phyloP scores from a whole-genome alignment of 1,284 basidiomycete species.

The Melampsora americana region DNA sequence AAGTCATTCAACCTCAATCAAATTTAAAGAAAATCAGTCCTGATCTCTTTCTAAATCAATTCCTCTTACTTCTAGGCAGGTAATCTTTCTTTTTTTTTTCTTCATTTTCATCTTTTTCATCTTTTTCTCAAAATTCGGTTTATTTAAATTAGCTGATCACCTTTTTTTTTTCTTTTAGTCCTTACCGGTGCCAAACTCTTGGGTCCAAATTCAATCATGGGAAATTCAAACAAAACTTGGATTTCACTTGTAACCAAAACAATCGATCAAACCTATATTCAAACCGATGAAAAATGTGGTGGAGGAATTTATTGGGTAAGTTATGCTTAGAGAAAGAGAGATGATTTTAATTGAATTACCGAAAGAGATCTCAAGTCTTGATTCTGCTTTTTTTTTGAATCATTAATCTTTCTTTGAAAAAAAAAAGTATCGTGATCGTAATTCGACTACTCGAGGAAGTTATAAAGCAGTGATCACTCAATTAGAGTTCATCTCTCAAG shows the following conservation, averaged over 20 bases:
- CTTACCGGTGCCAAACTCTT: neutral
- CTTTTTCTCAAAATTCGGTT: no score
- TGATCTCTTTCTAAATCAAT: no score
- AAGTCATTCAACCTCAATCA: no score
- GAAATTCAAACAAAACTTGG: neutral
- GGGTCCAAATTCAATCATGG: neutral
- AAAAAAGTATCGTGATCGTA: neutral
- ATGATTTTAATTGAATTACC: no score
- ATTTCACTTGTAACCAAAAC: neutral
- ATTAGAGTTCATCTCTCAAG: conserved; percentile 6
- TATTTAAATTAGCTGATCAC: neutral
- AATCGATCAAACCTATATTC: neutral
- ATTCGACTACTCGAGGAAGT: no score
- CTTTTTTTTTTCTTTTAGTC: neutral
- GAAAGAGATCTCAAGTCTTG: no score
- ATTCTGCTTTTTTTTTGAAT: no score
- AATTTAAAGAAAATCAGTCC: no score
- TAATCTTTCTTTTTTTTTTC: no score
- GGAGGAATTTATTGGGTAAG: conserved; percentile 9
- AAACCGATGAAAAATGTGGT: neutral
- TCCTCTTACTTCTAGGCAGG: no score
- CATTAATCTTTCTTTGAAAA: no score
- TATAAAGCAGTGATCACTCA: conserved; percentile 11
- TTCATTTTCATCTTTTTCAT: neutral
- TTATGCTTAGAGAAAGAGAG: no score